These are phyloP conservation scores for Lipomyces japonicus DNA, from an alignment of 805 yeast genomes.

Conservation along the genomic window DNA sequence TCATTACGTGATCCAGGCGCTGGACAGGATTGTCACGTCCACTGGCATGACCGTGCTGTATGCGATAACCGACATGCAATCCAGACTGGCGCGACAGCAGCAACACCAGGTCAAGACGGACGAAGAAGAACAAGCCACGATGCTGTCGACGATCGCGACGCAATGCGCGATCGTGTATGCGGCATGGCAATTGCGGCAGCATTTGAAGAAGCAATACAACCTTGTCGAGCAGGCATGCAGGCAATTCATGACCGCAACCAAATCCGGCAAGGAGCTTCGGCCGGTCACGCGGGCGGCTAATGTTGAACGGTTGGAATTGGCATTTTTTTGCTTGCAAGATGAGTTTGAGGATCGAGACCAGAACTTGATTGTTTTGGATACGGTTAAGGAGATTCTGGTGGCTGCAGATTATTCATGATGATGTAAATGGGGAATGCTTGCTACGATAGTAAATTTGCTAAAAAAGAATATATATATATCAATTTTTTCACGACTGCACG, in stretches of 20 bases:
- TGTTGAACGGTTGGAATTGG: constrained; percentile 2
- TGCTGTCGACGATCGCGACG: constrained; percentile 8
- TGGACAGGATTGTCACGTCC: constrained; percentile 45
- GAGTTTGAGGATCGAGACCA: constrained; percentile 7
- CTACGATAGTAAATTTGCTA: neutral
- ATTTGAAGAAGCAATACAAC: constrained; percentile 14
- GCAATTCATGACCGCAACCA: constrained; percentile 5
- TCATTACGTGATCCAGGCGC: constrained; percentile 42
- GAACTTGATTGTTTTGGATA: constrained; percentile 3
- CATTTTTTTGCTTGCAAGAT: constrained; percentile 4
- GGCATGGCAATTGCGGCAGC: constrained; percentile 15
- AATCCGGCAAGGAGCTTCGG: constrained; percentile 8
- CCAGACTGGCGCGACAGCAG: neutral
- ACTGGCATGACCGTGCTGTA: constrained; percentile 38
- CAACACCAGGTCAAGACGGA: neutral
- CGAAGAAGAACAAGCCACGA: neutral
- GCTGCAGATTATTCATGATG: constrained; percentile 8
- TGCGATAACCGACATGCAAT: constrained; percentile 12
- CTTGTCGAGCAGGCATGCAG: constrained; percentile 18
- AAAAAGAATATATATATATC: neutral
- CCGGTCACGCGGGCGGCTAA: constrained; percentile 1
- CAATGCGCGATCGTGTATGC: constrained; percentile 10
- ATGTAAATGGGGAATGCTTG: neutral
- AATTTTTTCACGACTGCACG: constrained; percentile 7
- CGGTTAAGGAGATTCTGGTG: constrained; percentile 7